phyloP scores from a whole-genome alignment of 352 stramenopile genomes.

The Stramenopiles sp. region DNA sequence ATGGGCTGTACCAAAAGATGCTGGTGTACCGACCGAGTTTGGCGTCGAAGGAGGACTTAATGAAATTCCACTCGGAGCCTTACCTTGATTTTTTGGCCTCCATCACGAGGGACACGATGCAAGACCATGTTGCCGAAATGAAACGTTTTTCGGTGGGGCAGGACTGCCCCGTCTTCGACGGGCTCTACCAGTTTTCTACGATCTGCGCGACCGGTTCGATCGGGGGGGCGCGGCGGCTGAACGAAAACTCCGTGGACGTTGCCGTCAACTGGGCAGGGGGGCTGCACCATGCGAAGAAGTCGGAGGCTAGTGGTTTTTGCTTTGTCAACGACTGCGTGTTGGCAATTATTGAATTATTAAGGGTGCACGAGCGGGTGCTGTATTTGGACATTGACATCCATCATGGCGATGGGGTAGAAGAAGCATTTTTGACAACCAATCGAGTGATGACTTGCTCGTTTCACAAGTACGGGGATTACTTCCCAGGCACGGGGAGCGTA shows the following conservation, averaged over 20 bases:
- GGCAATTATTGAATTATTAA: constrained; percentile 92
- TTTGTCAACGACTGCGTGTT: constrained; percentile 98
- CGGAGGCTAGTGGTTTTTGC: constrained; percentile 78
- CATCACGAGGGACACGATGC: constrained; percentile 80
- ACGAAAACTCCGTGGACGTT: constrained; percentile 82
- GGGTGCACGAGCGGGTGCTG: constrained; percentile 80
- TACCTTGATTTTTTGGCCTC: constrained; percentile 93
- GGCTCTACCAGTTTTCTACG: constrained; percentile 93
- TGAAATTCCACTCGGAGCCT: constrained; percentile 84
- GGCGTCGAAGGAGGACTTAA: constrained; percentile 72
- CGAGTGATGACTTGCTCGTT: constrained; percentile 97
- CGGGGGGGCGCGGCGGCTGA: constrained; percentile 80
- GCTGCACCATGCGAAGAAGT: constrained; percentile 95
- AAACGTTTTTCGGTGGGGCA: constrained; percentile 36
- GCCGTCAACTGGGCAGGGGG: constrained; percentile 93
- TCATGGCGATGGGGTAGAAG: constrained; percentile 89
- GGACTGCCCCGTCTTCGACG: constrained; percentile 96
- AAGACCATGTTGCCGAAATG: constrained; percentile 44
- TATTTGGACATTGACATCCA: constrained; percentile 99
- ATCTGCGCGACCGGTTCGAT: constrained; percentile 87
- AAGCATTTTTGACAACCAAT: constrained; percentile 88
- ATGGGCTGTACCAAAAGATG: constrained; percentile 96
- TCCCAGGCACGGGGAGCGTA: constrained; percentile 84
- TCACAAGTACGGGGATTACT: constrained; percentile 98
- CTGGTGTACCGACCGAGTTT: constrained; percentile 81